These are phyloP conservation scores for Astraeus odoratus DNA, from an alignment of 768 basidiomycete genomes.

Conservation along the genomic window DNA sequence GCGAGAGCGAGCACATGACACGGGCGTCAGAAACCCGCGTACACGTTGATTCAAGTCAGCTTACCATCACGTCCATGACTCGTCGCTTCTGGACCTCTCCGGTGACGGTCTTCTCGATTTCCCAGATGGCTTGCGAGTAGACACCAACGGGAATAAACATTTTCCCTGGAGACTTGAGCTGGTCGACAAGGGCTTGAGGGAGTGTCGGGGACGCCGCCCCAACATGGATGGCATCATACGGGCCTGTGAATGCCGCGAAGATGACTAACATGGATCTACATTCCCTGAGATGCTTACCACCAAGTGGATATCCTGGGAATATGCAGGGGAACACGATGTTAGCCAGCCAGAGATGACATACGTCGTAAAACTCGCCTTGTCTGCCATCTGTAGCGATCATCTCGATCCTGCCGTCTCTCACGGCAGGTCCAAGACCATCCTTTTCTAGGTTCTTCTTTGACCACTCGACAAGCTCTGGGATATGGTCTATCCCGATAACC, in stretches of 20 bases:
- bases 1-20: slow-evolving; percentile 12
- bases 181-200: slow-evolving; percentile 67
- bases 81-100: slow-evolving; percentile 59
- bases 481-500: slow-evolving; percentile 89
- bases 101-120: slow-evolving; percentile 70
- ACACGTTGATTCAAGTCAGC: too few species aligned
- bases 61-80: slow-evolving; percentile 78
- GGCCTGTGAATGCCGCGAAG: slow-evolving; percentile 39
- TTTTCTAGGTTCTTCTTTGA: slow-evolving; percentile 58
- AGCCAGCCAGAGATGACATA: background rate
- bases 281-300: slow-evolving; percentile 20
- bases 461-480: slow-evolving; percentile 69
- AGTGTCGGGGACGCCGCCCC: slow-evolving; percentile 82
- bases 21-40: slow-evolving; percentile 7
- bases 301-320: slow-evolving; percentile 29
- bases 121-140: slow-evolving; percentile 51
- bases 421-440: slow-evolving; percentile 53
- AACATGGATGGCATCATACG: slow-evolving; percentile 86
- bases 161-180: slow-evolving; percentile 66
- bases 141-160: slow-evolving; percentile 94
- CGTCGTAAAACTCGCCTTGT: slow-evolving; percentile 38
- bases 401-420: slow-evolving; percentile 50
- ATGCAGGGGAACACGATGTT: background rate
- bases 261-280: background rate
- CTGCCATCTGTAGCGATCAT: slow-evolving; percentile 78